Evolutionary conservation across 208 protist species (phyloP).

Genomic region (Novymonas esmeraldas): DNA sequence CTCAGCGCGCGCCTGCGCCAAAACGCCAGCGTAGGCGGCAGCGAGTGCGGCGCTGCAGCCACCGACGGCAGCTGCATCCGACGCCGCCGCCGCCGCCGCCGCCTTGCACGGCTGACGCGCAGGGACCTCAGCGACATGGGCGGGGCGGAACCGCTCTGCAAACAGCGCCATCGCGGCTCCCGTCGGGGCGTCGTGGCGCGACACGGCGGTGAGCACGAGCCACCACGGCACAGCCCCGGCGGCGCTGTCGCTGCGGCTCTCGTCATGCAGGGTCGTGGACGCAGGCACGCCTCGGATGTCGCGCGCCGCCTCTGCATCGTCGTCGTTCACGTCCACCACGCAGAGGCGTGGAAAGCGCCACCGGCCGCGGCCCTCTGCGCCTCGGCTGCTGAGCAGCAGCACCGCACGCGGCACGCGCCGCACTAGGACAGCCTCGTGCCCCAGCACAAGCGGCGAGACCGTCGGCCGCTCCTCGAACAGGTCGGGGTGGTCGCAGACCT

Average conservation of each 20-base stretch:
- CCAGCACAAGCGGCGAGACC: slow-evolving; percentile 67
- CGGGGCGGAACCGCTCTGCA: slow-evolving; percentile 11
- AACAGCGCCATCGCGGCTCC: slow-evolving; percentile 3
- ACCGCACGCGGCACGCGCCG: slow-evolving; percentile 47
- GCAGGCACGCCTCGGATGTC: not conserved
- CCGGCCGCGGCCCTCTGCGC: slow-evolving; percentile 15
- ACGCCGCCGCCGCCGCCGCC: not conserved
- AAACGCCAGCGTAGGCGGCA: slow-evolving; percentile 1
- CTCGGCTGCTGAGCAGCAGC: slow-evolving; percentile 52
- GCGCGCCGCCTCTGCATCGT: not conserved
- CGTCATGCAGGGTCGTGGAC: not conserved
- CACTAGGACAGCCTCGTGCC: slow-evolving; percentile 40
- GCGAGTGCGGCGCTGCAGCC: slow-evolving; percentile 1
- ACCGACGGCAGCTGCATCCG: not conserved
- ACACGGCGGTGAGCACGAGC: slow-evolving; percentile 1
- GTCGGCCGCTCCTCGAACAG: slow-evolving; percentile 93
- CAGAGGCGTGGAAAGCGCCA: slow-evolving; percentile 37
- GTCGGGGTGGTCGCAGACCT: slow-evolving; percentile 98
- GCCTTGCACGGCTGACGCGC: slow-evolving; percentile 3
- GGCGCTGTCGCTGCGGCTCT: too few species aligned
- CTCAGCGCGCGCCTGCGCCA: not conserved
- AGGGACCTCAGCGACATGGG: not conserved
- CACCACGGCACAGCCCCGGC: slow-evolving; percentile 3
- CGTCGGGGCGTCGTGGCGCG: not conserved
- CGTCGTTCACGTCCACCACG: slow-evolving; percentile 34